Evolutionary conservation across 2,329 filamentous ascomycete species (phyloP), one percentile per base, ranked within the genome.

Genomic region (Cladosporium sp.): DNA sequence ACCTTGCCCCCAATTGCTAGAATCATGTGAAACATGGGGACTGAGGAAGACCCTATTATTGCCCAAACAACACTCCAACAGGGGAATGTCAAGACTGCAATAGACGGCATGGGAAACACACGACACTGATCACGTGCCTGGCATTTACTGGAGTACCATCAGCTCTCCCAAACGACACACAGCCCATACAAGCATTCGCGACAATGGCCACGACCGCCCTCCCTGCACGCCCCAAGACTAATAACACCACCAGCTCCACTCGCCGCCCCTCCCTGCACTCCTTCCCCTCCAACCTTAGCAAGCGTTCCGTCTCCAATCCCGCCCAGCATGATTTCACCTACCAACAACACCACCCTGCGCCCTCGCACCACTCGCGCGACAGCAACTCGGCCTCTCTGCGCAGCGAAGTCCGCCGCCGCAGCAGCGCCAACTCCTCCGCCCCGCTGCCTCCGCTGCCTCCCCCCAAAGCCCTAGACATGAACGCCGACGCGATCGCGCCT

Each of bases 191-290:
- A 27, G 22, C 22, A 27, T 5, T 27, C 22, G 22, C 22, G 25
- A 48, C 18, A 35, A 48, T 40, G 36, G 29, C 19, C 36, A 16
- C n/a, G 19, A 61, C 63, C 7, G 58, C 61, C n/a, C 53, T 63
- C 12, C 59, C 62, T 12, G 43, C 53, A 29, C 57, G 62, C 19
- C 60, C 67, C 25, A 61, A 61, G 41, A 59, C 58, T 18, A 59
- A 62, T 43, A 49, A 50, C 45, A 51, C 54, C 38, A 52, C 51
- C 25, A 56, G 52, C 36, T 54, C 58, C 41, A 49, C 55, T 22
- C 69, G 69, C 43, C 68, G 71, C 53, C 63, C 68, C 45, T 72
- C 70, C 51, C 69, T 62, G 45, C 52, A 70, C 57, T 71, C 70
- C 48, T 71, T 68, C 43, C 70, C 71, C 45, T 65, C 70, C 12